Base-by-base conservation (phyloP, 1,284 basidiomycete genomes). In the Microbotryum saponariae region DNA sequence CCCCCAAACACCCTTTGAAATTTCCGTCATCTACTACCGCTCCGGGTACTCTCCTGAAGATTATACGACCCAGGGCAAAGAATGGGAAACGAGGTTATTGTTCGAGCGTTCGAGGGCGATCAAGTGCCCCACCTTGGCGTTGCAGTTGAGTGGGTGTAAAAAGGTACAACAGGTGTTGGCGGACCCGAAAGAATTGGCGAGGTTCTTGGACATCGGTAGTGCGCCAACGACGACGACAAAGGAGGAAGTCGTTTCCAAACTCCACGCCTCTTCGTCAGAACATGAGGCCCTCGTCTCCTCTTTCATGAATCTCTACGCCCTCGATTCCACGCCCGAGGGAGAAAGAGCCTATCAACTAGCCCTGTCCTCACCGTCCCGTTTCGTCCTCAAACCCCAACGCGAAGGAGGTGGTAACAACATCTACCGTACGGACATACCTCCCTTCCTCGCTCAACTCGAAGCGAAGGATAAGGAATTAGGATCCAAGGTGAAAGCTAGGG, bases 331-430 rank as follows among this genome's bases (percentile, higher is more conserved):
- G 7, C 63, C 66, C 8, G 59, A 77, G 0, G 80, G 78, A 0
- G 58, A 72, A 59, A 68, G 78, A 56, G 87, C 83, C 0, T 77
- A 82, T 25, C 65, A 73, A 16, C 77, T 82, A 47, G 89, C 88
- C 0, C 77, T 78, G n/a, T 74, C 77, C 5, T 25, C 63, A 0
- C 79, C 84, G 4, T 70, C 80, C 14, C 77, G 80, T 16, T 85
- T 89, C 51, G 96, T 97, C 3, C 81, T 97, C 54, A 97, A 98
- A 75, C 94, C 94, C 0, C 93, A 97, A 75, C 82, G 93, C 21
- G 91, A 98, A 78, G 94, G 96, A 6, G 94, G 96, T 0, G 94
- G 94, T 4, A 96, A 98, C 75, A 98, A 98, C 73, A 83, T 97
- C 27, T 98, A 97, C 78, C 86, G 88, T 58, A 76, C 78, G 5